Evolutionary conservation across 371 early-diverging fungal species (phyloP).

Genomic region (Mortierella sp.): DNA sequence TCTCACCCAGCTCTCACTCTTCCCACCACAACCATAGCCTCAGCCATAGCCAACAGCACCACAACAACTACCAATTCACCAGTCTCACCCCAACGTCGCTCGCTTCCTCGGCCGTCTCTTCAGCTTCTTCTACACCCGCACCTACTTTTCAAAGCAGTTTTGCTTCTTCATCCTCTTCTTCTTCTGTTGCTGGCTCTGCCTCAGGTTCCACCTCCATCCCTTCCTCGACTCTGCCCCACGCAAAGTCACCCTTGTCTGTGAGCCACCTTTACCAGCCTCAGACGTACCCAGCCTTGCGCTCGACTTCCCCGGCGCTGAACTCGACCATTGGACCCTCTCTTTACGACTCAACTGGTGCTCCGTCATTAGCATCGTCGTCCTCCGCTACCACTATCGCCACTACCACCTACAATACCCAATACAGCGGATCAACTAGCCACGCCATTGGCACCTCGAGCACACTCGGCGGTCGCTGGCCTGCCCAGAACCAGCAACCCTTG

Average conservation of each 20-base stretch:
- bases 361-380: conserved; percentile 15
- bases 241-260: conserved; percentile 36
- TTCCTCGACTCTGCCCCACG: conserved; percentile 11
- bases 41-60: conserved; percentile 16
- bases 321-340: conserved; percentile 34
- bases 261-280: conserved; percentile 43
- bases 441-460: conserved; percentile 18
- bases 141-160: conserved; percentile 45
- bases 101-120: conserved; percentile 20
- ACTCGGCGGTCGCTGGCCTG: conserved; percentile 26
- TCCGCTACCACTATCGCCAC: conserved; percentile 1
- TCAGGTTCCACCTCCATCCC: background rate
- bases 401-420: conserved; percentile 21
- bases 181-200: background rate
- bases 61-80: conserved; percentile 12
- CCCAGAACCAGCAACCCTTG: conserved; percentile 31
- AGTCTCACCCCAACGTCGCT: conserved; percentile 27
- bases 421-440: conserved; percentile 32
- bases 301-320: conserved; percentile 41
- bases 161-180: conserved; percentile 36
- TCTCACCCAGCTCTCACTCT: conserved; percentile 34
- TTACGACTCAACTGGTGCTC: conserved; percentile 12
- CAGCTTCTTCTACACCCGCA: conserved; percentile 23
- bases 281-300: conserved; percentile 39
- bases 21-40: conserved; percentile 13